Evolutionary conservation across 2,329 filamentous ascomycete species (phyloP), one percentile per base, ranked within the genome.

Genomic region (Exophiala xenobiotica): DNA sequence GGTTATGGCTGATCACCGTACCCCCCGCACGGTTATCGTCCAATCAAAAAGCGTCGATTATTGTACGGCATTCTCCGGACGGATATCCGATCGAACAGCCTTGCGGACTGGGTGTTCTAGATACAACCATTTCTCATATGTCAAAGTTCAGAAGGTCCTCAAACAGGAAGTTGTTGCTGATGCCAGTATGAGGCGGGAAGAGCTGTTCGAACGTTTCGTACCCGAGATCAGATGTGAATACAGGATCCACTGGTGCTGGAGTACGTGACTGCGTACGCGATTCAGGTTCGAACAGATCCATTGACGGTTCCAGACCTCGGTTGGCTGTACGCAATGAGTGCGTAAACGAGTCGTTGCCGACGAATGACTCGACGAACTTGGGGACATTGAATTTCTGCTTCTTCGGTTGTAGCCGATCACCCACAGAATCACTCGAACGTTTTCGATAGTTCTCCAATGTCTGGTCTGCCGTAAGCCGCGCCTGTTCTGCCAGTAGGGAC

Each of bases 351-450:
- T 56, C 54, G 27, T 56, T 59, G 23, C 46, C 51, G 16, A 60
- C 59, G 42, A 61, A 59, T 3, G 40, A 49, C 38, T 61, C 58
- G 12, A 62, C 54, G 35, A 62, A 61, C 38, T 57, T 57, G 4
- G 60, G 60, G 7, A 62, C 53, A 37, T 62, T 56, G 51, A 62
- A 61, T 40, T 61, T 62, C 50, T 59, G 60, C 22, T 54, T 42
- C 48, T 62, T 60, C 2, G 41, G 49, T 26, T 51, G 41, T 18
- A 51, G 19, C 11, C 14, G 49, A 20, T 51, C 52, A 24, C 42
- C 52, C 16, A 31, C 8, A 18, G 12, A 47, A n/a, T 60, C 57
- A 29, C 49, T 37, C 11, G 56, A 42, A n/a, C 56, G 46, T 49
- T 59, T 60, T 39, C 53, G 54, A 46, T 58, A 61, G 24, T 51